Evolutionary conservation across 208 protist species (phyloP).

Genomic region (Crithidia brevicula): DNA sequence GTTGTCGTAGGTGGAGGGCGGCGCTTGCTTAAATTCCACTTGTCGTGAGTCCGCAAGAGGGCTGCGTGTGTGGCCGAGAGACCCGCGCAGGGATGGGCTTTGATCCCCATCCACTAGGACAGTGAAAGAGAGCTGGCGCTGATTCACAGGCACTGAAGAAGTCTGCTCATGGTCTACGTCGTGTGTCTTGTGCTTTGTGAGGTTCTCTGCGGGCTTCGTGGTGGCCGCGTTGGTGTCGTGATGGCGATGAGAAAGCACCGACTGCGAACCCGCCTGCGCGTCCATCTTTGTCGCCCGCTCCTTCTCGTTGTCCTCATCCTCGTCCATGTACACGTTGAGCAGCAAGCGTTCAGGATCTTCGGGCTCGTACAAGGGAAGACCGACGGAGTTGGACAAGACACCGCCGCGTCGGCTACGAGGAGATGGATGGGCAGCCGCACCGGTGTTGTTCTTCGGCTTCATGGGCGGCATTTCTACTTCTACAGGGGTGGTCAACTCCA

Average conservation of each 20-base stretch:
- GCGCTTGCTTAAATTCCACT: not conserved
- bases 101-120: not conserved
- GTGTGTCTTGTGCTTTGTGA: too few relatives aligned
- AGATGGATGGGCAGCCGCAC: not conserved
- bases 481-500: not conserved
- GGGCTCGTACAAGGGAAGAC: conserved; percentile 10
- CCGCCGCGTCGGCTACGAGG: not conserved
- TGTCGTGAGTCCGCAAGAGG: conserved; percentile 3
- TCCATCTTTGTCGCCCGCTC: not conserved
- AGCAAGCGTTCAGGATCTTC: conserved; percentile 7
- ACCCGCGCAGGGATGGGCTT: not conserved
- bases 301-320: not conserved
- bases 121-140: not conserved
- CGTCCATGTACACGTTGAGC: conserved; percentile 17
- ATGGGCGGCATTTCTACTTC: not conserved
- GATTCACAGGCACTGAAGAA: too few relatives aligned
- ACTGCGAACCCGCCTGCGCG: not conserved
- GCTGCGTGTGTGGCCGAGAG: not conserved
- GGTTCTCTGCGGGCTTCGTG: too few relatives aligned
- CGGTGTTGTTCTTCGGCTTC: not conserved
- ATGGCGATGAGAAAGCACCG: not conserved
- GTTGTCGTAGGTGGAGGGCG: conserved; percentile 38
- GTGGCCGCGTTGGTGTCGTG: too few relatives aligned
- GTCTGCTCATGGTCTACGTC: too few relatives aligned
- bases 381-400: not conserved